Conservation (phyloP, 768 basidiomycete genomes). For the Austroboletus festivus region DNA sequence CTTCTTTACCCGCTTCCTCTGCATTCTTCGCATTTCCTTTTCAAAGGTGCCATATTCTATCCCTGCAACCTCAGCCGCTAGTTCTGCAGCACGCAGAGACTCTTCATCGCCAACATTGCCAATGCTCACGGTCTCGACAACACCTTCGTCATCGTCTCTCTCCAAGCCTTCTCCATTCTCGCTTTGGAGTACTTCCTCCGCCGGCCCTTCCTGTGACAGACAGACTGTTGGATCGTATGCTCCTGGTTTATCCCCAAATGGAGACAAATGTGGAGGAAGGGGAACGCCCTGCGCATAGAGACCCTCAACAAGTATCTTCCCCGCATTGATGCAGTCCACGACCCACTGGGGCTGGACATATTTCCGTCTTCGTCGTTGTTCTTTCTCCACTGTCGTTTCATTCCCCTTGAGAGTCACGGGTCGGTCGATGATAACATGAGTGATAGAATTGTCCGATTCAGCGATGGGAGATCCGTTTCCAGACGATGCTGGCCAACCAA, state of each 20-base stretch:
- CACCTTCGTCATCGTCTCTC: constrained; percentile 17
- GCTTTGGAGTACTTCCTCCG: constrained; percentile 28
- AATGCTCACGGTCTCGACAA: constrained; percentile 30
- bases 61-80: constrained; percentile 88
- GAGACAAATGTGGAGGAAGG: constrained; percentile 93
- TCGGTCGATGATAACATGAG: constrained; percentile 93
- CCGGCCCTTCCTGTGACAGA: constrained; percentile 20
- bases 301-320: constrained; percentile 80
- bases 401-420: constrained; percentile 52
- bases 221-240: constrained; percentile 67
- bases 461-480: constrained; percentile 79
- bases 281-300: constrained; percentile 80
- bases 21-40: constrained; percentile 63
- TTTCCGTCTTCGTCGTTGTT: constrained; percentile 65
- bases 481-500: constrained; percentile 84
- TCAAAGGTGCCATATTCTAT: constrained; percentile 78
- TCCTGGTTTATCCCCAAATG: constrained; percentile 80
- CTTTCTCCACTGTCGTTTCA: constrained; percentile 57
- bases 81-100: constrained; percentile 79
- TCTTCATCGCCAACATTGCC: constrained; percentile 52
- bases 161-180: constrained; percentile 30
- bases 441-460: constrained; percentile 79
- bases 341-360: constrained; percentile 98
- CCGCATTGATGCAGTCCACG: constrained; percentile 90
- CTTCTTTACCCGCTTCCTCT: constrained; percentile 36